These are phyloP conservation scores for Aphanoascus verrucosus DNA, from an alignment of 2,329 filamentous ascomycete species.

Conservation along the genomic window DNA sequence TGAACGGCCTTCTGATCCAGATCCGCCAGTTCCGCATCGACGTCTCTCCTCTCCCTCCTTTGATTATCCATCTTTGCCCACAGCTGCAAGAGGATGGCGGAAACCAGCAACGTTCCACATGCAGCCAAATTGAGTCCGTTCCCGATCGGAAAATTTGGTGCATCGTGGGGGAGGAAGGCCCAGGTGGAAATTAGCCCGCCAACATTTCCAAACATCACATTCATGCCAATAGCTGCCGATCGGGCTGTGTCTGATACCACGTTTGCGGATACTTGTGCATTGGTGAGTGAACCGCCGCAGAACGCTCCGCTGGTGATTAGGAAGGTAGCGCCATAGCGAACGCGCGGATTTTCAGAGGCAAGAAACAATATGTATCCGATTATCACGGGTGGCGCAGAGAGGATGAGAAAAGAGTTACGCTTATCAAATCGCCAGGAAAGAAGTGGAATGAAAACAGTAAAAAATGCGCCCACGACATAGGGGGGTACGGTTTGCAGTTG, in stretches of 20 bases:
- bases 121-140: slow-evolving; percentile 61
- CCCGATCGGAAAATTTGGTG: slow-evolving; percentile 56
- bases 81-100: slow-evolving; percentile 39
- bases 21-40: slow-evolving; percentile 47
- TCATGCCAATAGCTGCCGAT: slow-evolving; percentile 14
- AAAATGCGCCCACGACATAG: slow-evolving; percentile 12
- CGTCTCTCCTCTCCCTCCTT: slow-evolving; percentile 44
- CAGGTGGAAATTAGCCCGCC: slow-evolving; percentile 15
- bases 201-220: slow-evolving; percentile 13
- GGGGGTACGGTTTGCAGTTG: slow-evolving; percentile 16
- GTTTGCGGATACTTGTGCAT: slow-evolving; percentile 13
- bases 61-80: slow-evolving; percentile 57
- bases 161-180: slow-evolving; percentile 35
- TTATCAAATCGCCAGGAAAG: slow-evolving; percentile 13
- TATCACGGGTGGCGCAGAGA: slow-evolving; percentile 6
- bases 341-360: slow-evolving; percentile 3
- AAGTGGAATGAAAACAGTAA: slow-evolving; percentile 13
- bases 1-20: slow-evolving; percentile 45
- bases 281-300: slow-evolving; percentile 9
- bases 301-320: slow-evolving; percentile 14
- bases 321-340: slow-evolving; percentile 14
- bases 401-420: slow-evolving; percentile 10
- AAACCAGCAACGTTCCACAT: slow-evolving; percentile 45
- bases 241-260: slow-evolving; percentile 13
- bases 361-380: slow-evolving; percentile 15